Evolutionary conservation across 805 yeast species (phyloP), one percentile per base, ranked within the genome.

Genomic region (Nakazawaea populi): DNA sequence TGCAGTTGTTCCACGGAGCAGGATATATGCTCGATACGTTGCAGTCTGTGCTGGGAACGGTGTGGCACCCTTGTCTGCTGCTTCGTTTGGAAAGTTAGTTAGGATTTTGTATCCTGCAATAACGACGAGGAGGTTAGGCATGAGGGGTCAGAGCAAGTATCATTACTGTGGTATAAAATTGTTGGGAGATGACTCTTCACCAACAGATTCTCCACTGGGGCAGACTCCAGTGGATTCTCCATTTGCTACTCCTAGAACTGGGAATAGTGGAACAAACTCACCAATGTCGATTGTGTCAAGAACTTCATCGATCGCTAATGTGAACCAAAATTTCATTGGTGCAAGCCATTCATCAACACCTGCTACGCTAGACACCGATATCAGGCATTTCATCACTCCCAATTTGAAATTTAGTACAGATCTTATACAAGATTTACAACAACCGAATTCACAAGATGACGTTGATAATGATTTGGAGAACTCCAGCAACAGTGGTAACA

Each of bases 71-170:
- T 67, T 87, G 50, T 79, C 85, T 37, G 90, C 89, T 31, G 92
- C 95, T 1, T 80, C 87, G 2, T 79, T 89, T 60, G 96, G 96
- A 4, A 87, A 85, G 59, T 68, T 85, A 42, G 88, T 87, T 18
- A 73, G 83, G 52, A 70, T 83, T 4, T 66, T 80, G 4, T 85
- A 77, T 58, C 94, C 96, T 0, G 71, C 72, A 49, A 70, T 88
- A 54, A 80, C 82, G 32, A 86, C 94, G 0, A 76, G 95, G 55
- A 74, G 97, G 49, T 70, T 89, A 48, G 97, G 97, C 1, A 80
- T 83, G 64, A 73, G 96, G 46, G 91, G 91, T 2, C 86, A 84
- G 60, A 82, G 92, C 24, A 85, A 85, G 62, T 90, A 90, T 65
- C 95, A 89, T 63, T 89, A 88, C 61, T 86, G 92, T 65, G 96